A percentile compares a stretch with the other conserved stretches of the same genome.
These are phyloP conservation scores for Tricholoma terreum DNA, from an alignment of 768 basidiomycete genomes.

Conservation along the genomic window DNA sequence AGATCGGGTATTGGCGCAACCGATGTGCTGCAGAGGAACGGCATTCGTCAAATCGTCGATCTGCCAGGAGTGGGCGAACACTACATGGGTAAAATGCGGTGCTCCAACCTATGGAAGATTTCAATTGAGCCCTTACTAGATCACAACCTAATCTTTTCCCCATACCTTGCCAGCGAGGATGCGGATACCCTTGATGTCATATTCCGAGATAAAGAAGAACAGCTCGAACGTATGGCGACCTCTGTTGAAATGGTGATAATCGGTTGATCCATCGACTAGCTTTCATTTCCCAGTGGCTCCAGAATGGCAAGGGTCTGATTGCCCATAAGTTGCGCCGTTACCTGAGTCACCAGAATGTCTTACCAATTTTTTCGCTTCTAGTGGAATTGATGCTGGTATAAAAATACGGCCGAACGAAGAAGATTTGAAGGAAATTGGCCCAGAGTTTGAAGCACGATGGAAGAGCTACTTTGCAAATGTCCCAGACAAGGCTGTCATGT, in stretches of 20 bases:
- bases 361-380: slow-evolving; percentile 17
- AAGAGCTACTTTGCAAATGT: slow-evolving; percentile 43
- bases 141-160: slow-evolving; percentile 36
- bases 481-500: slow-evolving; percentile 55
- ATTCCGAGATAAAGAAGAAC: slow-evolving; percentile 37
- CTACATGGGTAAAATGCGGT: slow-evolving; percentile 42
- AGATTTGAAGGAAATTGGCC: slow-evolving; percentile 49
- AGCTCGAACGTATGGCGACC: slow-evolving; percentile 35
- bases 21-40: slow-evolving; percentile 42
- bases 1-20: slow-evolving; percentile 65
- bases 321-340: slow-evolving; percentile 45
- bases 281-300: slow-evolving; percentile 13
- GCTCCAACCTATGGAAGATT: not conserved
- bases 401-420: slow-evolving; percentile 50
- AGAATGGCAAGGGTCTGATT: slow-evolving; percentile 29
- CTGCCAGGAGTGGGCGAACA: slow-evolving; percentile 79
- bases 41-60: slow-evolving; percentile 51
- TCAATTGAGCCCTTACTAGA: slow-evolving; percentile 25
- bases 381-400: slow-evolving; percentile 52
- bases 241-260: not conserved
- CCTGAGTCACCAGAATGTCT: not conserved
- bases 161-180: slow-evolving; percentile 43
- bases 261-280: slow-evolving; percentile 2
- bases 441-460: slow-evolving; percentile 49
- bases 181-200: slow-evolving; percentile 49